Evolutionary conservation across 495 filamentous ascomycete genomes (phyloP).

Genomic region (Chaetomium tenue): DNA sequence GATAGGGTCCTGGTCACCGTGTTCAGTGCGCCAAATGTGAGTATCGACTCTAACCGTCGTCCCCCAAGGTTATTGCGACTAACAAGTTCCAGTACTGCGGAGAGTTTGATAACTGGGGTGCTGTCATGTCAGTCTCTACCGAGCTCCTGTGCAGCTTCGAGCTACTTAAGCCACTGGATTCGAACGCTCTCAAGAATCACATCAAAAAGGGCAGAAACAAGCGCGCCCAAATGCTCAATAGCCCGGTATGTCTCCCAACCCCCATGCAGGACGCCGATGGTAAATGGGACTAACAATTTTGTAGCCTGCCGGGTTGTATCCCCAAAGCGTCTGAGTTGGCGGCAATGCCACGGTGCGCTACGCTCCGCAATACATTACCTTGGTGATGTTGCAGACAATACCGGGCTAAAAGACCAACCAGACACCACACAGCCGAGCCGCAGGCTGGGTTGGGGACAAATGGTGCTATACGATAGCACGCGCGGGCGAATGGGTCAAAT

Average conservation of each 20-base stretch:
- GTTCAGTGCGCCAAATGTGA: conserved; percentile 95
- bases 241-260: conserved; percentile 65
- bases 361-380: background rate
- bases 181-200: conserved; percentile 94
- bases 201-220: conserved; percentile 98
- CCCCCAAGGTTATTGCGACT: conserved; percentile 2
- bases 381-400: background rate
- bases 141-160: conserved; percentile 98
- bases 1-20: conserved; percentile 95
- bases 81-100: conserved; percentile 75
- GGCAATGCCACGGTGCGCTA: background rate
- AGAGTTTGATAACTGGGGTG: conserved; percentile 99
- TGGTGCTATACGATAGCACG: conserved; percentile 11
- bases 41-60: conserved; percentile 26
- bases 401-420: background rate
- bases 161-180: conserved; percentile 92
- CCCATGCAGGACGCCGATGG: background rate
- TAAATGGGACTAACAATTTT: conserved; percentile 23
- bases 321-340: conserved; percentile 51
- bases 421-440: conserved; percentile 18
- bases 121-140: conserved; percentile 94
- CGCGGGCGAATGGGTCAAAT: background rate
- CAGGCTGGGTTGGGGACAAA: background rate
- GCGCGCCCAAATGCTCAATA: conserved; percentile 84
- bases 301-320: conserved; percentile 48